Evolutionary conservation across 208 protist species (phyloP), one percentile per base, ranked within the genome.

Genomic region (Plasmodiophora brassicae): DNA sequence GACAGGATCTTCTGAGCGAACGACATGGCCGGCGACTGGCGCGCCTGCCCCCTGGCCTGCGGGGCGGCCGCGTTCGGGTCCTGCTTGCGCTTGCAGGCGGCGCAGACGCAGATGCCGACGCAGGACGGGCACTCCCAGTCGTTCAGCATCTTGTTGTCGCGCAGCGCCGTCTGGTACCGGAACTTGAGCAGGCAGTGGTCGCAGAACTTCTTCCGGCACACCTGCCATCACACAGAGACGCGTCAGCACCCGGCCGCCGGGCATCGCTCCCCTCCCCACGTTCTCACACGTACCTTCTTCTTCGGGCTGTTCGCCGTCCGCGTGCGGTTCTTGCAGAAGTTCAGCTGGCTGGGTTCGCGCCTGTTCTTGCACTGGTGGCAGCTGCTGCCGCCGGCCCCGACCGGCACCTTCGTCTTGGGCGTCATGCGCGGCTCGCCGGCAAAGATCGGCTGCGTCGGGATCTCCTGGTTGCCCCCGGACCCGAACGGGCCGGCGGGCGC

Each of bases 331-430:
- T 5, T 78, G 32, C 45, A 86, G 50, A 54, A 88, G 85, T 88
- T 88, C 22, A 88, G 85, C 39, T 88, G 50, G 38, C 54, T 84
- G 25, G 41, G 46, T 86, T 54, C 50, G 1, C 85, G 36, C 1
- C 85, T 8, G 46, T 71, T 88, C 28, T 88, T 88, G 85, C 85
- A 88, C 85, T 88, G 85, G 54, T 88, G 85, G n/a, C 85, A 88
- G 85, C 85, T 88, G 25, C 50, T 78, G 43, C 85, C 85, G 28
- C 65, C 65, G n/a, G 65, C 65, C 5, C 65, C 65, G 14, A 78
- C 65, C 5, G 65, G 65, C 10, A 78, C 65, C n/a, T 78, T 78
- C 32, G 65, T 78, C 65, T 78, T 78, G 65, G 65, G 65, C 65
- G 65, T 78, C 65, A 78, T 78, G 32, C 65, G 5, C n/a, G 32